These are phyloP conservation scores for Aspergillus candidus DNA, from an alignment of 2,329 filamentous ascomycete genomes.

Conservation along the genomic window DNA sequence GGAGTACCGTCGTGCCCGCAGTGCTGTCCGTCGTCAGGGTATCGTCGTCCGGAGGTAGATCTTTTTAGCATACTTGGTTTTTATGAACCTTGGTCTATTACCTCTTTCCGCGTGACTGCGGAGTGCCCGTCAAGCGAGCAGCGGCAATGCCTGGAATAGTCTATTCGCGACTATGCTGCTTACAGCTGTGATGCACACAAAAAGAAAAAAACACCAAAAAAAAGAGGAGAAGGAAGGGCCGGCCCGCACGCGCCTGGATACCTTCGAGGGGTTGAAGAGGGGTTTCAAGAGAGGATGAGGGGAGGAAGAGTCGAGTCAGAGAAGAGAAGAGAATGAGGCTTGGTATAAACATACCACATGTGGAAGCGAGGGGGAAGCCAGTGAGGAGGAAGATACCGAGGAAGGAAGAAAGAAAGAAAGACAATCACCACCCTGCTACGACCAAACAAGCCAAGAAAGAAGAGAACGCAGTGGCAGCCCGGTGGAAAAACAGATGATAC, in stretches of 20 bases:
- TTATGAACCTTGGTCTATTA: not conserved
- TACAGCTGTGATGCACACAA: constrained; percentile 1
- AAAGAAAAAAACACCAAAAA: constrained; percentile 4
- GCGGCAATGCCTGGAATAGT: not conserved
- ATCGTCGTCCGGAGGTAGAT: constrained; percentile 36
- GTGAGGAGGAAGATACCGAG: not conserved
- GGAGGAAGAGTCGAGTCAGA: not conserved
- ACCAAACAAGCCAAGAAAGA: too few relatives aligned
- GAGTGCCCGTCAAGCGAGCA: too few relatives aligned
- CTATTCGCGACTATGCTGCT: constrained; percentile 15
- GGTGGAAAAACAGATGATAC: too few relatives aligned
- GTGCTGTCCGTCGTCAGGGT: constrained; percentile 31
- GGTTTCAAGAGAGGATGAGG: not conserved
- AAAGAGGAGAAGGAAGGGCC: constrained; percentile 4
- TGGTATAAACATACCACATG: too few relatives aligned
- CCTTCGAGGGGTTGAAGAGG: constrained; percentile 4
- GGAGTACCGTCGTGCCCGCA: constrained; percentile 33
- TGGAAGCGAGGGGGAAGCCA: not conserved
- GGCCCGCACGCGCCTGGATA: constrained; percentile 12
- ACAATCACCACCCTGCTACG: too few relatives aligned
- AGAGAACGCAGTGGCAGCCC: too few relatives aligned
- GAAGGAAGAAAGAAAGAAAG: not conserved
- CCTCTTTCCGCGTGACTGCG: not conserved
- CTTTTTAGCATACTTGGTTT: not conserved
- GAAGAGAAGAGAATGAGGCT: not conserved